Evolutionary conservation across 768 basidiomycete genomes (phyloP).

Genomic region (Tulasnella calospora): DNA sequence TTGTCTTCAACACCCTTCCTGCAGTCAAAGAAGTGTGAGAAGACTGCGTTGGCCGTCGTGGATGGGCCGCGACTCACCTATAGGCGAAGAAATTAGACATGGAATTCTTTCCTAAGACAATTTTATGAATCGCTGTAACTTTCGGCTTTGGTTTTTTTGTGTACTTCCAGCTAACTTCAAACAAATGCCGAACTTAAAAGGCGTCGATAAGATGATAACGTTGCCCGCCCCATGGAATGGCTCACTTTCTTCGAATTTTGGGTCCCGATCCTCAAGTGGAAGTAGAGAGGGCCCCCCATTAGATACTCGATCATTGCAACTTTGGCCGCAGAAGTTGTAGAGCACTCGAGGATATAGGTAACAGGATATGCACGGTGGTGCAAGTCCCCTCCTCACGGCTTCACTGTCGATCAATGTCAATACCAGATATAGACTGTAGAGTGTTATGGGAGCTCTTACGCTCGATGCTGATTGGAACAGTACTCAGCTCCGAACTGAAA

Average conservation of each 20-base stretch:
- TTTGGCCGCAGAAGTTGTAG: constrained; percentile 15
- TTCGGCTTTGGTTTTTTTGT: not conserved
- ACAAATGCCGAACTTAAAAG: not conserved
- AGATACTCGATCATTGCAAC: not conserved
- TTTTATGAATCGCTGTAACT: not conserved
- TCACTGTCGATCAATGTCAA: not conserved
- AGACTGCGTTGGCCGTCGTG: no score
- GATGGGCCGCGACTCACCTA: not conserved
- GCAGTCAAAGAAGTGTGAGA: not conserved
- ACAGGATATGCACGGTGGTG: constrained; percentile 8
- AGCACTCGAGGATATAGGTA: constrained; percentile 14
- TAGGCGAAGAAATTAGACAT: not conserved
- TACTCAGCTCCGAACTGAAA: constrained; percentile 11
- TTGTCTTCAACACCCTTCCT: constrained; percentile 8
- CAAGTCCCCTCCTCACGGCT: constrained; percentile 6
- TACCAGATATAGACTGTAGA: not conserved
- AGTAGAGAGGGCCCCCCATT: constrained; percentile 11
- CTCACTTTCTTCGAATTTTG: constrained; percentile 22
- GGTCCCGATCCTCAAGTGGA: constrained; percentile 12
- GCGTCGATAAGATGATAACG: no score
- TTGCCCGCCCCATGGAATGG: no score
- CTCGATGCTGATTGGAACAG: constrained; percentile 8
- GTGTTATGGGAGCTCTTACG: not conserved
- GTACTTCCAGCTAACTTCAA: constrained; percentile 1
- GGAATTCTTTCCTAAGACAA: not conserved